Evolutionary conservation across 192 early-diverging fungal species (phyloP).

Genomic region (Coemansia sp.): DNA sequence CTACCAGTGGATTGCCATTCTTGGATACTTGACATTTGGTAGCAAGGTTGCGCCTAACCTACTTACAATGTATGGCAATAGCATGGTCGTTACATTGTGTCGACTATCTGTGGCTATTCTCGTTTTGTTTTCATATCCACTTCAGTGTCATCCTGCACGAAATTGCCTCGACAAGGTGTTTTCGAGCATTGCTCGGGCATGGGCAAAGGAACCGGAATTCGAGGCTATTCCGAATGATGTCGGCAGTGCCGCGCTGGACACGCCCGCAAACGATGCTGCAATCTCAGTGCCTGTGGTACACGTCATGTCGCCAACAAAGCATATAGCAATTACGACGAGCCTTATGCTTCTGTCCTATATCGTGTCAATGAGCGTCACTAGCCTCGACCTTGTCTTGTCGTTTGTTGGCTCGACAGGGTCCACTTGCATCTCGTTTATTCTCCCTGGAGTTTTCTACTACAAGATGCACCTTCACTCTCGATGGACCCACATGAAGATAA

Average conservation of each 20-base stretch:
- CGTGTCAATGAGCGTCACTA: constrained; percentile 73
- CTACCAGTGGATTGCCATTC: constrained; percentile 83
- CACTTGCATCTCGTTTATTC: constrained; percentile 93
- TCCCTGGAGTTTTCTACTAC: constrained; percentile 92
- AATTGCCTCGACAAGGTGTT: constrained; percentile 86
- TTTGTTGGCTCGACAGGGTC: constrained; percentile 97
- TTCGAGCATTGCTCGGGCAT: constrained; percentile 33
- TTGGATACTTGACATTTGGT: constrained; percentile 94
- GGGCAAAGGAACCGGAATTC: constrained; percentile 37
- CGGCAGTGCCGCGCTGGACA: constrained; percentile 1
- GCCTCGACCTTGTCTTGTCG: constrained; percentile 81
- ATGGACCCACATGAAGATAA: constrained; percentile 67
- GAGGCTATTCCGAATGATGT: constrained; percentile 25
- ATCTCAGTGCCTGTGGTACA: constrained; percentile 32
- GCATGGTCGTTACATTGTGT: constrained; percentile 74
- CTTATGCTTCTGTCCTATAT: constrained; percentile 72
- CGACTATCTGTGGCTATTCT: constrained; percentile 86
- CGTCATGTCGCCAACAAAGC: constrained; percentile 52
- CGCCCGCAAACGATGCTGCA: constrained; percentile 18
- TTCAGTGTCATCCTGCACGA: constrained; percentile 91
- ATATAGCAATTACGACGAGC: constrained; percentile 64
- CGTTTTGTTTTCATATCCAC: constrained; percentile 88
- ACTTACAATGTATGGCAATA: constrained; percentile 60
- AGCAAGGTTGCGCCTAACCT: constrained; percentile 79
- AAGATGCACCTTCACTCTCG: constrained; percentile 67